phyloP scores from a whole-genome alignment of 1,284 basidiomycete species.

The Heliocybe sulcata region DNA sequence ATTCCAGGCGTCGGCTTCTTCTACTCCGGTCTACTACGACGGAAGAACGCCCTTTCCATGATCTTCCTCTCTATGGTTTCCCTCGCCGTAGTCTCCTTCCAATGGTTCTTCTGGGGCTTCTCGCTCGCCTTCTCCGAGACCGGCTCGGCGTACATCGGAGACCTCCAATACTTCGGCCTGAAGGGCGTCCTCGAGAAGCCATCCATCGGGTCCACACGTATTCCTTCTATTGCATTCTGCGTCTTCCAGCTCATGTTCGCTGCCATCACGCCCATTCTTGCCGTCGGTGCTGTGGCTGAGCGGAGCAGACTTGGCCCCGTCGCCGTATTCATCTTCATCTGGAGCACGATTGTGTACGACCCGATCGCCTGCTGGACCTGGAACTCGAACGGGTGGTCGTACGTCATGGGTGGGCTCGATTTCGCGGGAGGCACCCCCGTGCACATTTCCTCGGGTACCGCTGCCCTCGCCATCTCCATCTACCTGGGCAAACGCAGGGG shows the following conservation, averaged over 20 bases:
- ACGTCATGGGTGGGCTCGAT: slow-evolving; percentile 74
- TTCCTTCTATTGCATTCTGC: slow-evolving; percentile 84
- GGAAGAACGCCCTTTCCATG: slow-evolving; percentile 93
- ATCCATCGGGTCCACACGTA: slow-evolving; percentile 62
- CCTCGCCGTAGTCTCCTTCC: slow-evolving; percentile 47
- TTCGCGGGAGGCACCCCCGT: slow-evolving; percentile 97
- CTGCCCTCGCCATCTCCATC: slow-evolving; percentile 86
- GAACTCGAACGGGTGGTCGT: slow-evolving; percentile 87
- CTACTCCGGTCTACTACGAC: slow-evolving; percentile 79
- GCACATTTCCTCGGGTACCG: slow-evolving; percentile 88
- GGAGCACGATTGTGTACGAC: slow-evolving; percentile 92
- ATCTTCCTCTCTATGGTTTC: slow-evolving; percentile 81
- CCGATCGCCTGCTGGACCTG: slow-evolving; percentile 95
- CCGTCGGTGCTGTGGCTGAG: slow-evolving; percentile 90
- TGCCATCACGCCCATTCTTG: slow-evolving; percentile 80
- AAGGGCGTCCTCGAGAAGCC: slow-evolving; percentile 74
- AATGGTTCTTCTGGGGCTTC: slow-evolving; percentile 46
- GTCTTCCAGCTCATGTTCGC: slow-evolving; percentile 92
- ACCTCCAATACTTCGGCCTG: slow-evolving; percentile 73
- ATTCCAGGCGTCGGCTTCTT: slow-evolving; percentile 87
- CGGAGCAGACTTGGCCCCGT: slow-evolving; percentile 84
- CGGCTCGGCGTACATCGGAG: slow-evolving; percentile 35
- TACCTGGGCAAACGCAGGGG: slow-evolving; percentile 90
- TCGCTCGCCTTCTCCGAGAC: slow-evolving; percentile 42
- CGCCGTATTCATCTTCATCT: slow-evolving; percentile 85